These are phyloP conservation scores for Fremontodendron californicum DNA, from an alignment of 345 rosid species.

Conservation along the genomic window DNA sequence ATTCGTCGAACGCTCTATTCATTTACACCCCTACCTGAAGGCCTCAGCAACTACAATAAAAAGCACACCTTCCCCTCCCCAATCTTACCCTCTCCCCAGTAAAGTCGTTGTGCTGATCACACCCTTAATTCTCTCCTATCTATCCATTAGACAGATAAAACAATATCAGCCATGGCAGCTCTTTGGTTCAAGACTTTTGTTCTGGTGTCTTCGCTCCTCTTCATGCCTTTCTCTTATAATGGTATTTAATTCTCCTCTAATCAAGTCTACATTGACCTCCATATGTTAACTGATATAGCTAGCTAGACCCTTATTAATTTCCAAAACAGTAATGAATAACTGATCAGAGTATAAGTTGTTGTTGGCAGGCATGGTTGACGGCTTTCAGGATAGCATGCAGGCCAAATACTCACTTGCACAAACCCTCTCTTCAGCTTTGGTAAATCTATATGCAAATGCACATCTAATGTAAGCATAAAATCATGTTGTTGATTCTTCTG, in stretches of 20 bases:
- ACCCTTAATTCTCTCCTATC: background rate
- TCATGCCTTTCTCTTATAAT: conserved; percentile 32
- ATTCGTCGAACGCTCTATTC: no score
- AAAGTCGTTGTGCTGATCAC: background rate
- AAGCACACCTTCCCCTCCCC: conserved; percentile 21
- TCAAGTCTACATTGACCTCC: background rate
- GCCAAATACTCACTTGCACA: conserved; percentile 15
- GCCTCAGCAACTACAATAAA: background rate
- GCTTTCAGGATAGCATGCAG: conserved; percentile 33
- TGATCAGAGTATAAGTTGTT: background rate
- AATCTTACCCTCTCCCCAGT: conserved; percentile 14
- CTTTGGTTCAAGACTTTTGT: conserved; percentile 34
- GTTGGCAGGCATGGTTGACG: conserved; percentile 29
- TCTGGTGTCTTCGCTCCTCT: conserved; percentile 35
- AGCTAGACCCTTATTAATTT: background rate
- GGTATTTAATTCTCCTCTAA: conserved; percentile 17
- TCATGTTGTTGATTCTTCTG: background rate
- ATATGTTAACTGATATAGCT: no score
- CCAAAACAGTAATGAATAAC: background rate
- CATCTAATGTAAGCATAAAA: background rate
- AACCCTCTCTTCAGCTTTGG: background rate
- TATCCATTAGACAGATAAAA: background rate
- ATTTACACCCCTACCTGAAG: no score
- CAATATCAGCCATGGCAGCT: conserved; percentile 33
- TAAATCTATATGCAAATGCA: background rate